Conservation (phyloP, 306 rosid genomes). For the Fragaria vesca region DNA sequence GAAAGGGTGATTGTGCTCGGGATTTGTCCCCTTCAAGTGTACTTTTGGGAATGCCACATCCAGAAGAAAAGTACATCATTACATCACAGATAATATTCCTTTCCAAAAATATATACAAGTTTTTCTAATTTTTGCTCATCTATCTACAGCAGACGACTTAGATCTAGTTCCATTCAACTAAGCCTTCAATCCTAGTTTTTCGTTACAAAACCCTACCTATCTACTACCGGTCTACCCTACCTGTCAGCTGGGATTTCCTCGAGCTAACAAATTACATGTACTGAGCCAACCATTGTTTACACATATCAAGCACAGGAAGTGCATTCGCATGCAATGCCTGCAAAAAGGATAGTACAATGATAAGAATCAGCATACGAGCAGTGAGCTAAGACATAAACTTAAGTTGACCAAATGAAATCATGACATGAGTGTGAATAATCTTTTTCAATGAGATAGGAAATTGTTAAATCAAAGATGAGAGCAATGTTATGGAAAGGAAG, state of each 20-base stretch:
- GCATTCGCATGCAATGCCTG: slow-evolving; percentile 98
- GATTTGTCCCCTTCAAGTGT: neutral
- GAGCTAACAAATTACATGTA: slow-evolving; percentile 57
- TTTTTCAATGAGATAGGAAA: neutral
- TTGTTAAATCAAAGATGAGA: neutral
- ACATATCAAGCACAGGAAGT: slow-evolving; percentile 97
- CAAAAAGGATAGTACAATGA: slow-evolving; percentile 32
- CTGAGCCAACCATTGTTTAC: slow-evolving; percentile 99
- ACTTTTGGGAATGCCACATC: neutral
- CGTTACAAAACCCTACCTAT: neutral
- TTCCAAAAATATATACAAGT: neutral
- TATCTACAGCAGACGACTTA: neutral
- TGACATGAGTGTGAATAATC: neutral
- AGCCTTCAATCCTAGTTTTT: neutral
- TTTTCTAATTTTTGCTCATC: neutral
- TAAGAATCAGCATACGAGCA: slow-evolving; percentile 7
- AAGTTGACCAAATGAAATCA: neutral
- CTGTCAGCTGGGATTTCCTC: slow-evolving; percentile 7
- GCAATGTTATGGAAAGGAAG: slow-evolving; percentile 19
- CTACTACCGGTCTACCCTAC: neutral
- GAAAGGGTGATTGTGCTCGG: neutral
- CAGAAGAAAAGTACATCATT: neutral
- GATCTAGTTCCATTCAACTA: neutral
- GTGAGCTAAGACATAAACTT: neutral
- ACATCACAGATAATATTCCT: neutral